Evolutionary conservation across 805 yeast species (phyloP).

Genomic region (Teunomyces kruisii): DNA sequence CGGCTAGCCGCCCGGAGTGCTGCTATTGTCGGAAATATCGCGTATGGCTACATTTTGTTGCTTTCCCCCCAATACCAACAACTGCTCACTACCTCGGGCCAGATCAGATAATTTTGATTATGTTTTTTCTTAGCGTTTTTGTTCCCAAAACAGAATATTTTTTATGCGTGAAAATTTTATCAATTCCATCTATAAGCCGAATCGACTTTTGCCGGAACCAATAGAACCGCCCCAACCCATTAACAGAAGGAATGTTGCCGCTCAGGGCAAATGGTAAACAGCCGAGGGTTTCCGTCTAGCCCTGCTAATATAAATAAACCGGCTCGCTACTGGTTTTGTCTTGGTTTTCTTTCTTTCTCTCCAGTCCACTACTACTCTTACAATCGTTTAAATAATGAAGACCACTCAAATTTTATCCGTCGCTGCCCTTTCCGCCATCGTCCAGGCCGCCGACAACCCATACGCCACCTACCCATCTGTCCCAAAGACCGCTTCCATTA

Average conservation of each 20-base stretch:
- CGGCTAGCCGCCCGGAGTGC: too few species aligned
- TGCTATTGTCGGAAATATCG: neutral
- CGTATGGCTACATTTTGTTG: neutral
- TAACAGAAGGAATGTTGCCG: neutral
- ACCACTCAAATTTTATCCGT: slow-evolving; percentile 3
- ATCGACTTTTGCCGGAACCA: neutral
- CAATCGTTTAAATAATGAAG: slow-evolving; percentile 1
- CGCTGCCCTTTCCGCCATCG: slow-evolving; percentile 12
- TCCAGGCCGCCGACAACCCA: slow-evolving; percentile 23
- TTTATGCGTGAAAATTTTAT: slow-evolving; percentile 4
- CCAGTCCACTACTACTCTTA: neutral
- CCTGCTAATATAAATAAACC: neutral
- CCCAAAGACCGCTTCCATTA: slow-evolving; percentile 46
- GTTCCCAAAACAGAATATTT: neutral
- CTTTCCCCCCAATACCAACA: neutral
- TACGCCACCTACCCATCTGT: slow-evolving; percentile 47
- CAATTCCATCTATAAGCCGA: slow-evolving; percentile 1
- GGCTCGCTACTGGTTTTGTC: neutral
- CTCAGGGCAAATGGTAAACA: neutral
- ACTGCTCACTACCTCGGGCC: neutral
- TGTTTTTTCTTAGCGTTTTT: neutral
- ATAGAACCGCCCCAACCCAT: neutral
- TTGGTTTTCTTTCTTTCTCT: too few species aligned
- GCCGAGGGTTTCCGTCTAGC: neutral
- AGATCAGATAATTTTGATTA: neutral